phyloP scores from a whole-genome alignment of 306 rosid genomes.

The Erythrophleum fordii region DNA sequence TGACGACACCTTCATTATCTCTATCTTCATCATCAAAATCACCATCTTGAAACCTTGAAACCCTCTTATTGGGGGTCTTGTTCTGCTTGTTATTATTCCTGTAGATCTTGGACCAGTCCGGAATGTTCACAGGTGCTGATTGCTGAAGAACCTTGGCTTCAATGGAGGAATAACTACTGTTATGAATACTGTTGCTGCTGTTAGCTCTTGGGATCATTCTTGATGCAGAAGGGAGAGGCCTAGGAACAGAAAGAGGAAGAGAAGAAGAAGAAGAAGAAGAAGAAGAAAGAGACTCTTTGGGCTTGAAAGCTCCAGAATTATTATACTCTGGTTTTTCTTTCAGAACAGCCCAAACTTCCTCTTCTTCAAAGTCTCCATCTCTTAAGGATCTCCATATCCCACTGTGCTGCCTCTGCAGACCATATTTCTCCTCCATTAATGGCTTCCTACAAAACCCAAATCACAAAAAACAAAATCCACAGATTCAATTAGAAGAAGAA shows the following conservation, averaged over 20 bases:
- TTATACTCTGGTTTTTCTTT: conserved; percentile 47
- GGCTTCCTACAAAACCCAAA: conserved; percentile 48
- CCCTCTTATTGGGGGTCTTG: conserved; percentile 38
- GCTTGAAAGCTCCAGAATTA: conserved; percentile 22
- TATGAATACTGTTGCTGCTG: conserved; percentile 42
- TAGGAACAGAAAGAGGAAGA: conserved; percentile 46
- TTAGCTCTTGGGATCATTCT: conserved; percentile 66
- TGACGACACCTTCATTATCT: conserved; percentile 24
- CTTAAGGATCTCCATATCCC: conserved; percentile 81
- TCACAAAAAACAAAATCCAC: conserved; percentile 20
- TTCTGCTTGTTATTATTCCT: conserved; percentile 48
- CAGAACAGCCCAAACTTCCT: conserved; percentile 73
- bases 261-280: conserved; percentile 31
- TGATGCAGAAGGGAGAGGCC: conserved; percentile 52
- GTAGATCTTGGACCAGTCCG: conserved; percentile 70
- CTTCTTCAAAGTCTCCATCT: conserved; percentile 90
- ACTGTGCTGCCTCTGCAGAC: conserved; percentile 59
- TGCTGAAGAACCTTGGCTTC: conserved; percentile 57
- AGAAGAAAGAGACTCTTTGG: conserved; percentile 39
- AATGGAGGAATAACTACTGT: conserved; percentile 38
- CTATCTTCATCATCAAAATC: conserved; percentile 33
- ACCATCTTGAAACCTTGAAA: conserved; percentile 42
- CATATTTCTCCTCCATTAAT: conserved; percentile 61
- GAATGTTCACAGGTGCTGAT: conserved; percentile 82
- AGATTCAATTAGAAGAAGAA: not conserved